A percentile compares a stretch with the other conserved stretches of the same genome.
Conservation (phyloP, 305 asterid genomes). For the Rubia tinctorum region DNA sequence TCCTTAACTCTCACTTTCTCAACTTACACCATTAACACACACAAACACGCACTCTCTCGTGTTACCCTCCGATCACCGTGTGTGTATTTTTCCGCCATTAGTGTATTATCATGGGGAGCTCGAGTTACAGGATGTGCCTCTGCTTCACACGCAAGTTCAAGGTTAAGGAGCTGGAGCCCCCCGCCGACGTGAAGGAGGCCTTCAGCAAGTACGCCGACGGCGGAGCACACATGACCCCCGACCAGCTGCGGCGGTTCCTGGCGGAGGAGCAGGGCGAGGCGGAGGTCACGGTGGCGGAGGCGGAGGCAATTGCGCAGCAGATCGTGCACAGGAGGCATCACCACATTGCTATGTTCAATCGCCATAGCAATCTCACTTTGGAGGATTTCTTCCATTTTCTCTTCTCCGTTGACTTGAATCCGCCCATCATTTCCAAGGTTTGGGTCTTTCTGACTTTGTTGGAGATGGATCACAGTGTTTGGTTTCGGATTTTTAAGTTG, state of each 20-base stretch:
- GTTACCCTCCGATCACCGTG: background rate
- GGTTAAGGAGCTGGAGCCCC: conserved; percentile 24
- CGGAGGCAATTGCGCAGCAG: conserved; percentile 31
- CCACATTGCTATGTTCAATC: conserved; percentile 33
- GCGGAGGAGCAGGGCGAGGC: conserved; percentile 31
- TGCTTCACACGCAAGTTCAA: conserved; percentile 28
- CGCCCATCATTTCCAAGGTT: conserved; percentile 33
- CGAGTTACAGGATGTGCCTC: conserved; percentile 24
- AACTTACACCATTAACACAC: background rate
- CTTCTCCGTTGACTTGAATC: conserved; percentile 36
- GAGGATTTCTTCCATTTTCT: conserved; percentile 43
- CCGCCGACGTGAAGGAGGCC: conserved; percentile 24
- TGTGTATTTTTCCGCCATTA: background rate
- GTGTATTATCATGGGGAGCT: conserved; percentile 21
- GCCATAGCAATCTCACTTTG: conserved; percentile 25
- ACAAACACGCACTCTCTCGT: no score
- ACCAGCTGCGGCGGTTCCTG: conserved; percentile 39
- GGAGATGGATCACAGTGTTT: background rate
- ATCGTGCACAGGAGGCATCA: conserved; percentile 41
- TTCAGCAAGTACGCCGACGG: conserved; percentile 37
- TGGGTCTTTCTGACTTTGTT: background rate
- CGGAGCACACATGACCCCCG: conserved; percentile 36
- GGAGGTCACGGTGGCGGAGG: conserved; percentile 26
- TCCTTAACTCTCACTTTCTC: background rate
- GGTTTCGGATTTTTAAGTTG: background rate